Conservation (phyloP, 163 green algal species). For the Scenedesmus sp. region DNA sequence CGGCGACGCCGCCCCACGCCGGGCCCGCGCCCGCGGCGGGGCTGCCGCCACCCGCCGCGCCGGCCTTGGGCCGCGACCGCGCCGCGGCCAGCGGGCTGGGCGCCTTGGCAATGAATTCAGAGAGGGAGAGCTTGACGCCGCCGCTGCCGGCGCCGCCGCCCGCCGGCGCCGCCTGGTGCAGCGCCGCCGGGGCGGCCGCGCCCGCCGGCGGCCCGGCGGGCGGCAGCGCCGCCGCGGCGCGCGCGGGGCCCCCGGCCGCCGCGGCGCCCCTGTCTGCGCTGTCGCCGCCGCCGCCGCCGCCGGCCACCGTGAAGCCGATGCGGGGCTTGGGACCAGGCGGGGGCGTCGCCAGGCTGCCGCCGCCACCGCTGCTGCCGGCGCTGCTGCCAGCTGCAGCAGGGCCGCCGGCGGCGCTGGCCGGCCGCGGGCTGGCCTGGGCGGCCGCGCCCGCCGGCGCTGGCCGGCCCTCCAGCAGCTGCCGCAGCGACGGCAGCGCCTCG, state of each 20-base stretch:
- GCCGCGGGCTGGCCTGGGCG: background rate
- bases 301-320: too few relatives aligned
- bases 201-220: background rate
- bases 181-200: background rate
- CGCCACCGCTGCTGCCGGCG: background rate
- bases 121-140: constrained; percentile 29
- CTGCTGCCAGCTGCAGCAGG: constrained; percentile 1
- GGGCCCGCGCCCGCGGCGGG: constrained; percentile 8
- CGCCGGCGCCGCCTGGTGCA: background rate
- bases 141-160: constrained; percentile 7
- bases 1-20: constrained; percentile 31
- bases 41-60: background rate
- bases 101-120: constrained; percentile 27
- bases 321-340: background rate
- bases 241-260: background rate
- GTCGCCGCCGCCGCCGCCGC: too few relatives aligned
- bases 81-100: constrained; percentile 5
- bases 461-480: constrained; percentile 31
- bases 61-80: background rate
- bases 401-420: background rate
- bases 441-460: constrained; percentile 16
- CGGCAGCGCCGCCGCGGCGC: background rate
- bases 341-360: background rate
- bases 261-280: too few relatives aligned
- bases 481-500: constrained; percentile 3